Evolutionary conservation across 2,329 filamentous ascomycete genomes (phyloP).

Genomic region (Cercospora sojina): DNA sequence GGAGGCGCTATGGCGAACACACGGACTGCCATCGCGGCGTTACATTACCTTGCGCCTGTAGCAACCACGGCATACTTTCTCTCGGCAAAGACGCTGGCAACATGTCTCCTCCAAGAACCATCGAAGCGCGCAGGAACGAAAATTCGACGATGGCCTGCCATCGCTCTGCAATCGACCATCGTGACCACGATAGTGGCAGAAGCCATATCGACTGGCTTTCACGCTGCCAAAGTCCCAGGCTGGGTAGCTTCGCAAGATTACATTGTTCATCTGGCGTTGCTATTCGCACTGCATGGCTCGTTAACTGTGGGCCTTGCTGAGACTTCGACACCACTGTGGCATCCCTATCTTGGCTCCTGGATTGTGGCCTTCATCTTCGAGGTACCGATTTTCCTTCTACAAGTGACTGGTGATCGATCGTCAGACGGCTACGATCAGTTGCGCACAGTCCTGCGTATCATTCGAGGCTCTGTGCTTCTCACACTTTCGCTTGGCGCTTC

Average conservation of each 20-base stretch:
- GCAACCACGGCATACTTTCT: conserved; percentile 31
- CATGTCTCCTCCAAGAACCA: conserved; percentile 33
- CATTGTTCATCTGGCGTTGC: conserved; percentile 28
- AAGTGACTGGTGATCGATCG: conserved; percentile 7
- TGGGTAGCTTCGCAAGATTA: conserved; percentile 28
- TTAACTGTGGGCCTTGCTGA: conserved; percentile 30
- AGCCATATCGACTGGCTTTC: conserved; percentile 22
- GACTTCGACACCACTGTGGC: conserved; percentile 31
- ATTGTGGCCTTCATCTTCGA: conserved; percentile 28
- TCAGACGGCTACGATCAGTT: conserved; percentile 18
- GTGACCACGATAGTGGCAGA: conserved; percentile 26
- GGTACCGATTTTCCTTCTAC: conserved; percentile 25
- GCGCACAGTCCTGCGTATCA: conserved; percentile 21
- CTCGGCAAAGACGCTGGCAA: conserved; percentile 29
- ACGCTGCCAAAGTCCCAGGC: conserved; percentile 19
- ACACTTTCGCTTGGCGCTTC: conserved; percentile 17
- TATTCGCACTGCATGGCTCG: conserved; percentile 26
- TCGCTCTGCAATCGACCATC: conserved; percentile 22
- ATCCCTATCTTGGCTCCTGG: conserved; percentile 34
- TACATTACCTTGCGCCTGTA: conserved; percentile 34
- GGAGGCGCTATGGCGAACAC: background rate
- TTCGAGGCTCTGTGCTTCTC: conserved; percentile 22
- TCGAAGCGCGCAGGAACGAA: conserved; percentile 19
- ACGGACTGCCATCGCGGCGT: conserved; percentile 17
- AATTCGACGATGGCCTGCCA: conserved; percentile 23